These are phyloP conservation scores for Panicum hallii DNA, from an alignment of 202 grass and related monocot species.

Conservation along the genomic window DNA sequence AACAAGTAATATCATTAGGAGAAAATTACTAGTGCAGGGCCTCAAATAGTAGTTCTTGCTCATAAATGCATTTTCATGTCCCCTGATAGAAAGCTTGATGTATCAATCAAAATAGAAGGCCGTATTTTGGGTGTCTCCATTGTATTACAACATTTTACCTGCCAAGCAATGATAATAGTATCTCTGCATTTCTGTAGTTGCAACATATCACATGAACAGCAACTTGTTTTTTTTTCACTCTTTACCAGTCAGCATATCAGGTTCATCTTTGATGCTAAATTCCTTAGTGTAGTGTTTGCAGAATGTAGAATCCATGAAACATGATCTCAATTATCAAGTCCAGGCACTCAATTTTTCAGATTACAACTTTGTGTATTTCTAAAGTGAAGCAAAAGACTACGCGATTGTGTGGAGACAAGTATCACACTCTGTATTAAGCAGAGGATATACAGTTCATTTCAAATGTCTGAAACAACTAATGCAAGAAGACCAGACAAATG, in stretches of 20 bases:
- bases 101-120: slow-evolving; percentile 36
- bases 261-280: neutral
- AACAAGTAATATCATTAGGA: slow-evolving; percentile 37
- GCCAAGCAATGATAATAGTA: neutral
- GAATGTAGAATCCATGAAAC: neutral
- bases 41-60: slow-evolving; percentile 29
- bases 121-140: neutral
- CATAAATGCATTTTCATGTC: slow-evolving; percentile 8
- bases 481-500: neutral
- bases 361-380: neutral
- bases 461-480: neutral
- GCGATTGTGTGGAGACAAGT: neutral
- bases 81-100: slow-evolving; percentile 37
- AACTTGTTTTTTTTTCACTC: neutral
- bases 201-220: neutral
- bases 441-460: neutral
- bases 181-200: neutral
- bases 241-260: neutral
- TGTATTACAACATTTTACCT: slow-evolving; percentile 8
- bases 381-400: neutral
- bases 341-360: neutral
- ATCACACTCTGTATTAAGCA: neutral
- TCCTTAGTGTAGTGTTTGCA: neutral
- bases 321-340: too few species aligned
- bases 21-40: slow-evolving; percentile 35